phyloP scores from a whole-genome alignment of 768 basidiomycete species.

The Boletellus ananas region DNA sequence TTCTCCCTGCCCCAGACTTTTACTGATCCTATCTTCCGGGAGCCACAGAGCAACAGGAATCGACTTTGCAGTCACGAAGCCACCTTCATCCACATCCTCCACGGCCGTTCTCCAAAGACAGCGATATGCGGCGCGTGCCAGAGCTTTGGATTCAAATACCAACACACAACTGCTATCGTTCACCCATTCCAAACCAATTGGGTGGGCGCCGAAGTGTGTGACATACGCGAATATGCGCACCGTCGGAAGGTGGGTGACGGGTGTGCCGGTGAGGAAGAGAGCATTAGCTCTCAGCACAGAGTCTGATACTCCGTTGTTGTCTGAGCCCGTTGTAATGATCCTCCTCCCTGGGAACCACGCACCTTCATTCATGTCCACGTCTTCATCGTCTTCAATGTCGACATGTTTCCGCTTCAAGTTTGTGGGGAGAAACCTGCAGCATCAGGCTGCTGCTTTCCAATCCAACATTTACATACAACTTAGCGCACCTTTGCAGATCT shows the following conservation, averaged over 20 bases:
- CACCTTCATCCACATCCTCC: conserved; percentile 52
- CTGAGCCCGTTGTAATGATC: background rate
- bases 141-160: conserved; percentile 57
- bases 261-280: conserved; percentile 65
- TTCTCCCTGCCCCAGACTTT: conserved; percentile 64
- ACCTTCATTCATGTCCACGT: conserved; percentile 34
- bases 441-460: conserved; percentile 44
- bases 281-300: conserved; percentile 57
- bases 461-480: conserved; percentile 35
- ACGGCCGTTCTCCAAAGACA: conserved; percentile 47
- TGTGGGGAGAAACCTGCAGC: conserved; percentile 28
- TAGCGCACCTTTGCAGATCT: conserved; percentile 72
- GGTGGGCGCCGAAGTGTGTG: conserved; percentile 70
- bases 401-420: conserved; percentile 46
- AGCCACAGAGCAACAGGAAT: conserved; percentile 78
- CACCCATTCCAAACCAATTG: conserved; percentile 81
- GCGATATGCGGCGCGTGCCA: conserved; percentile 51
- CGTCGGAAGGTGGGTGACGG: conserved; percentile 74
- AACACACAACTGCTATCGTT: conserved; percentile 80
- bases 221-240: conserved; percentile 77
- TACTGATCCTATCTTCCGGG: conserved; percentile 71
- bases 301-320: conserved; percentile 33
- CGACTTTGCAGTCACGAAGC: conserved; percentile 59
- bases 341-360: conserved; percentile 15
- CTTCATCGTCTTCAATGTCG: conserved; percentile 34